phyloP scores from a whole-genome alignment of 768 basidiomycete species.

The Rhizopogon sp. region DNA sequence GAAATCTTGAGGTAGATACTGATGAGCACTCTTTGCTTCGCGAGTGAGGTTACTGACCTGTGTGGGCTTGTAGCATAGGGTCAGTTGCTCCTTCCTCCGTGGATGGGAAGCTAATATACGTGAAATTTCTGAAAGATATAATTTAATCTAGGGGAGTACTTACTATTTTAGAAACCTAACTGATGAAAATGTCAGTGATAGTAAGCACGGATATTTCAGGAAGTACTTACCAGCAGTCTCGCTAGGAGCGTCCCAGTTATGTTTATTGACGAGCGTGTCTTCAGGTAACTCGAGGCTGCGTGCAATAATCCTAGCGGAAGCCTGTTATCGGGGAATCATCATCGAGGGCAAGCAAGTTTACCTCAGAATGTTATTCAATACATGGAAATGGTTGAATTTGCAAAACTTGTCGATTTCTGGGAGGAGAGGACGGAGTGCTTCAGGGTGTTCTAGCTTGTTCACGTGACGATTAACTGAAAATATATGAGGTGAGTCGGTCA shows the following conservation, averaged over 20 bases:
- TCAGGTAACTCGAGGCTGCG: slow-evolving; percentile 42
- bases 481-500: neutral
- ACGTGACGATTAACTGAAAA: slow-evolving; percentile 37
- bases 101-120: too few relatives aligned
- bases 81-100: too few relatives aligned
- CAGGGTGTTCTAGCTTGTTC: slow-evolving; percentile 22
- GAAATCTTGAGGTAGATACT: too few relatives aligned
- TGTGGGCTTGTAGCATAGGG: too few relatives aligned
- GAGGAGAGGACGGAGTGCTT: slow-evolving; percentile 21
- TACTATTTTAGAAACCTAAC: too few relatives aligned
- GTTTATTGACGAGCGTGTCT: slow-evolving; percentile 36
- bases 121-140: too few relatives aligned
- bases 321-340: neutral
- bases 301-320: slow-evolving; percentile 30
- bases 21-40: too few relatives aligned
- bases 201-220: too few relatives aligned
- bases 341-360: neutral
- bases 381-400: slow-evolving; percentile 21
- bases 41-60: too few relatives aligned
- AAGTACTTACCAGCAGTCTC: too few relatives aligned
- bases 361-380: slow-evolving; percentile 23
- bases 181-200: too few relatives aligned
- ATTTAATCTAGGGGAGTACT: too few relatives aligned
- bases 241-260: slow-evolving; percentile 17
- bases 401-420: slow-evolving; percentile 24